Percentiles rank a stretch among this genome's conserved stretches.
phyloP scores from a whole-genome alignment of 257 asterid species.

The Cordia subcordata region DNA sequence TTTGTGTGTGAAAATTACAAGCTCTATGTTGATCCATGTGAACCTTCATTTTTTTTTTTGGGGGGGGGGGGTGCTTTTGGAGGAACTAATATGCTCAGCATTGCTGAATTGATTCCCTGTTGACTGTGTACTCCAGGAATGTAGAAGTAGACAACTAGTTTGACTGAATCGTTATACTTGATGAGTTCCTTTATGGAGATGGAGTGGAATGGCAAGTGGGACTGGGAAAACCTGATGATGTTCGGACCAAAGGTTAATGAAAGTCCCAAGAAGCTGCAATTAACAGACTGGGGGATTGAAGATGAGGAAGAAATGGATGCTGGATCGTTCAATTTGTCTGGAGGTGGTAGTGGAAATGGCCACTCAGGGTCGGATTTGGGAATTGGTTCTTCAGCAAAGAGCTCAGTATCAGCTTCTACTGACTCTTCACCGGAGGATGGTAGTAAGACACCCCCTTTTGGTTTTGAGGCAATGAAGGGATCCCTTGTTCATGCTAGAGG shows the following conservation, averaged over 20 bases:
- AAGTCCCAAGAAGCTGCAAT: constrained; percentile 55
- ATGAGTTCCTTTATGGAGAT: constrained; percentile 43
- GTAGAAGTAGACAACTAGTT: too few relatives aligned
- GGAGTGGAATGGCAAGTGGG: constrained; percentile 85
- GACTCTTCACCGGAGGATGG: constrained; percentile 54
- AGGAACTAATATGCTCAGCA: background rate
- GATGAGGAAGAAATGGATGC: constrained; percentile 60
- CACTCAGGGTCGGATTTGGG: constrained; percentile 62
- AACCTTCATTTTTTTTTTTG: background rate
- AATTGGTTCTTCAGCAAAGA: constrained; percentile 62
- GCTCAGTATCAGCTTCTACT: constrained; percentile 72
- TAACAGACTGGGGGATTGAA: constrained; percentile 61
- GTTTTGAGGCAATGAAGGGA: constrained; percentile 33
- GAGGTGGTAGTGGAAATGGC: constrained; percentile 42
- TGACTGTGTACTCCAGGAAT: constrained; percentile 15
- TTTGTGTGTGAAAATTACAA: background rate
- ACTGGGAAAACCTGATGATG: constrained; percentile 51
- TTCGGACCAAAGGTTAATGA: constrained; percentile 51
- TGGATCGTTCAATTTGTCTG: constrained; percentile 60
- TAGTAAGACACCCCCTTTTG: constrained; percentile 35
- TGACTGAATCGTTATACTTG: too few relatives aligned
- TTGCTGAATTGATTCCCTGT: constrained; percentile 25
- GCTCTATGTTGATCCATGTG: background rate
- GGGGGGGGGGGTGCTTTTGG: background rate
- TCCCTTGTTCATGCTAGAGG: constrained; percentile 20